phyloP scores from a whole-genome alignment of 2,329 filamentous ascomycete species.

The Exophiala spinifera region DNA sequence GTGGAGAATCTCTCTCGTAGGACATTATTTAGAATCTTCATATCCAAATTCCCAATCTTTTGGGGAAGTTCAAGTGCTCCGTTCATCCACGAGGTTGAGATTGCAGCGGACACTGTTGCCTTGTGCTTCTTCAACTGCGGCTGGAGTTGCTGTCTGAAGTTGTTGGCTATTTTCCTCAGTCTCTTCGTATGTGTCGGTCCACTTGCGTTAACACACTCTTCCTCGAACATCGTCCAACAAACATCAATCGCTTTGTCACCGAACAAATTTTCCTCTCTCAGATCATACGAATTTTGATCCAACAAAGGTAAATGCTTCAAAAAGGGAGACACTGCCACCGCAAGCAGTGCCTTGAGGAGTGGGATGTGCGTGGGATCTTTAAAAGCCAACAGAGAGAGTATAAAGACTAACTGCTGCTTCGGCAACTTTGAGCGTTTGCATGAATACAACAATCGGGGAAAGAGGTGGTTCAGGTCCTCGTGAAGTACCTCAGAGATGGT shows the following conservation, averaged over 20 bases:
- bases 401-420: constrained; percentile 7
- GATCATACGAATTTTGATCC: constrained; percentile 9
- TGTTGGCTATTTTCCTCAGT: background rate
- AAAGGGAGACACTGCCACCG: constrained; percentile 7
- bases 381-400: constrained; percentile 13
- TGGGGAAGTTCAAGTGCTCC: background rate
- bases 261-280: constrained; percentile 1
- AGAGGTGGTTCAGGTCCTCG: constrained; percentile 2
- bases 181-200: background rate
- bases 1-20: constrained; percentile 4
- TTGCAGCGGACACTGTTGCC: too few relatives aligned
- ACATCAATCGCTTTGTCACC: background rate
- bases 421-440: constrained; percentile 3
- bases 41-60: background rate
- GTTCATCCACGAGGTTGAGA: constrained; percentile 2
- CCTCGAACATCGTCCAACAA: constrained; percentile 3
- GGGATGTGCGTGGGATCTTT: background rate
- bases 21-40: background rate
- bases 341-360: constrained; percentile 7
- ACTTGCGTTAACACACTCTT: background rate
- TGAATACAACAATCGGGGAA: constrained; percentile 4
- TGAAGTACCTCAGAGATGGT: constrained; percentile 8
- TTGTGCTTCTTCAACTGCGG: background rate
- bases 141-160: background rate
- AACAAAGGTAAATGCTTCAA: constrained; percentile 4